Evolutionary conservation across 2,329 filamentous ascomycete genomes (phyloP).

Genomic region (Hyphodiscus sp.): DNA sequence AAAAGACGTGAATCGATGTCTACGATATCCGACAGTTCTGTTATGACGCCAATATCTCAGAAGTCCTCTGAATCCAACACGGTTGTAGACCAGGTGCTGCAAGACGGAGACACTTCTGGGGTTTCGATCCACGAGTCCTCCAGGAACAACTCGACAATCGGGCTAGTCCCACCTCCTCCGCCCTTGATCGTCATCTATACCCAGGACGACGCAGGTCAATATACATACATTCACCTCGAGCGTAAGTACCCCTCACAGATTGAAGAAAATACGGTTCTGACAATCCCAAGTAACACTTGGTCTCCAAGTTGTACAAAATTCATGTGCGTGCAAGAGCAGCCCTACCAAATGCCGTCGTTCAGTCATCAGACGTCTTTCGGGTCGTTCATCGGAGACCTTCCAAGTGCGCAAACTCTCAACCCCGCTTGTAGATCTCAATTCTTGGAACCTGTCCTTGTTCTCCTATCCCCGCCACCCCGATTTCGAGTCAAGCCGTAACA

Average conservation of each 20-base stretch:
- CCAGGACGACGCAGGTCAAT: background rate
- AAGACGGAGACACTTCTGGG: background rate
- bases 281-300: background rate
- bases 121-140: slow-evolving; percentile 4
- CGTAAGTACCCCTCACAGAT: background rate
- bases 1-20: background rate
- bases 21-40: background rate
- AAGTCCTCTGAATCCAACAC: background rate
- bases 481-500: background rate
- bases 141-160: background rate
- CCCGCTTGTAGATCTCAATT: background rate
- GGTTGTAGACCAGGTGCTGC: background rate
- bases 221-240: slow-evolving; percentile 5
- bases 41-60: background rate
- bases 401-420: background rate
- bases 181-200: slow-evolving; percentile 5
- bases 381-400: background rate
- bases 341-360: background rate
- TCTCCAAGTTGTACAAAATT: background rate
- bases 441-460: slow-evolving; percentile 4
- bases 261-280: too few species aligned
- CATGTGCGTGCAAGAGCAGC: background rate
- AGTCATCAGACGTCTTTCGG: background rate
- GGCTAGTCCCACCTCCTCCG: slow-evolving; percentile 2
- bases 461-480: background rate